Evolutionary conservation across 441 rosid genomes (phyloP), one percentile per base, ranked within the genome.

Genomic region (Lepidium campestre): DNA sequence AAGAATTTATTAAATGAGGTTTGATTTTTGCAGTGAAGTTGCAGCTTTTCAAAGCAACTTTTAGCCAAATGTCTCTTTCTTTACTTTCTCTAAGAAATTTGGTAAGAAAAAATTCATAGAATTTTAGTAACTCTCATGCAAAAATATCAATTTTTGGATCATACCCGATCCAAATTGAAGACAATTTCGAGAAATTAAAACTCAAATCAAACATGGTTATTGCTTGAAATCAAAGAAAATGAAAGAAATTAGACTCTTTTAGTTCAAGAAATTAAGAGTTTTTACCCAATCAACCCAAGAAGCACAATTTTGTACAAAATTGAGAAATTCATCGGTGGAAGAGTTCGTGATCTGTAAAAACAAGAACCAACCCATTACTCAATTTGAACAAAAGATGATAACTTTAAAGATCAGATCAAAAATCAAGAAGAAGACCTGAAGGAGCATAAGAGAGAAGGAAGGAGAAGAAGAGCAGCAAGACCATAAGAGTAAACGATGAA

Each of bases 231-330:
- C 15, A 10, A 41, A 48, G 53, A 31, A 47, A 14, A 0, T 0
- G 14, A 22, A 29, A 18, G 12, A 12, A 52, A 29, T 47, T 19
- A 4, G 14, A 12, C 14, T n/a, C n/a, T n/a, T n/a, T n/a, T n/a
- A n/a, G n/a, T n/a, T n/a, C 40, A 8, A 48, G 27, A 45, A 31
- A 14, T 7, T 27, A 6, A 23, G 40, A 32, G 7, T 1, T 37
- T 37, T 63, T 80, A 88, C 94, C 94, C 94, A 32, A 86, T 84
- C 1, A 86, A 34, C 42, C 89, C 89, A 12, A 86, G 81, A 55
- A 88, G 75, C 15, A 82, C 82, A 44, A 88, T 79, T 59, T 80
- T 82, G 45, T 79, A 76, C 13, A 86, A 58, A 14, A 86, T 75
- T 3, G 84, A 65, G 70, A 74, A 75, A 62, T 64, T 81, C 70